Conservation (phyloP, 2,329 filamentous ascomycete genomes). For the Colletotrichum sp. region DNA sequence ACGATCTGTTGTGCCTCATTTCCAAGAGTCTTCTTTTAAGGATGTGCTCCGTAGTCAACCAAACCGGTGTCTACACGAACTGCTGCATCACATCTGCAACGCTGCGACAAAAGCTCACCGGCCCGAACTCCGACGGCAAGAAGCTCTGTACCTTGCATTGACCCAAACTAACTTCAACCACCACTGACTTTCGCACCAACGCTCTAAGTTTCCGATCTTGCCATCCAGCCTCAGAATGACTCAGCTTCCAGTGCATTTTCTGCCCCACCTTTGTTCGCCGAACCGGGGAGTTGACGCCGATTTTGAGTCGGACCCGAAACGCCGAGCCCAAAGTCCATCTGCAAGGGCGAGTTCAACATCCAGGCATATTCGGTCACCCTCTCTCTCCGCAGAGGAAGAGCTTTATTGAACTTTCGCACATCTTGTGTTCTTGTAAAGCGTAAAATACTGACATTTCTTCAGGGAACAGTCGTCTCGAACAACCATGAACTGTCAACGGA, state of each 20-base stretch:
- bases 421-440: accelerated
- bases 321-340: not conserved
- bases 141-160: not conserved
- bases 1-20: accelerated
- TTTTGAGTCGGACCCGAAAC: not conserved
- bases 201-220: not conserved
- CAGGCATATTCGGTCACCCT: accelerated
- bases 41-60: not conserved
- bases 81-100: not conserved
- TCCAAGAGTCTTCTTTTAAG: not conserved
- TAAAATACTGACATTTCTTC: not conserved
- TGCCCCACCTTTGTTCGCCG: not conserved
- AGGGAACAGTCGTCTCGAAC: not conserved
- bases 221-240: not conserved
- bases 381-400: not conserved
- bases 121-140: not conserved
- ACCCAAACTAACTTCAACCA: not conserved
- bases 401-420: accelerated
- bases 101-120: not conserved
- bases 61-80: not conserved
- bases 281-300: not conserved
- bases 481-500: accelerated
- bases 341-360: not conserved
- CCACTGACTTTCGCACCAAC: not conserved
- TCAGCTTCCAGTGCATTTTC: not conserved